Conservation (phyloP, 176 grass and related monocot species). For the Hordeum vulgare region MorexV3_pseudomolecules_assembly NC_058519.1:589288329-589288828, state of each 20-base stretch:
- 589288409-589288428: conserved; percentile 22
- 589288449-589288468: conserved; percentile 40
- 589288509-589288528: background rate
- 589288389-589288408: background rate
- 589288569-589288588: background rate
- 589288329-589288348: background rate
- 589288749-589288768: conserved; percentile 78
- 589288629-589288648: conserved; percentile 87
- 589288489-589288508: conserved; percentile 57
- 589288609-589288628: conserved; percentile 17
- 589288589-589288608: conserved; percentile 7
- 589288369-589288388: background rate
- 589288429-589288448: conserved; percentile 23
- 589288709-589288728: conserved; percentile 47
- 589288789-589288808: conserved; percentile 67
- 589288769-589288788: conserved; percentile 76
- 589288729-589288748: conserved; percentile 58
- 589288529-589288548: background rate
- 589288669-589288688: conserved; percentile 88
- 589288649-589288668: conserved; percentile 79
- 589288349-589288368: background rate
- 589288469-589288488: conserved; percentile 67
- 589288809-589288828: conserved; percentile 81
- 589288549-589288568: background rate
- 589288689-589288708: conserved; percentile 50